Base-by-base conservation (phyloP, 352 stramenopile genomes). In the Phytophthora pini region DNA sequence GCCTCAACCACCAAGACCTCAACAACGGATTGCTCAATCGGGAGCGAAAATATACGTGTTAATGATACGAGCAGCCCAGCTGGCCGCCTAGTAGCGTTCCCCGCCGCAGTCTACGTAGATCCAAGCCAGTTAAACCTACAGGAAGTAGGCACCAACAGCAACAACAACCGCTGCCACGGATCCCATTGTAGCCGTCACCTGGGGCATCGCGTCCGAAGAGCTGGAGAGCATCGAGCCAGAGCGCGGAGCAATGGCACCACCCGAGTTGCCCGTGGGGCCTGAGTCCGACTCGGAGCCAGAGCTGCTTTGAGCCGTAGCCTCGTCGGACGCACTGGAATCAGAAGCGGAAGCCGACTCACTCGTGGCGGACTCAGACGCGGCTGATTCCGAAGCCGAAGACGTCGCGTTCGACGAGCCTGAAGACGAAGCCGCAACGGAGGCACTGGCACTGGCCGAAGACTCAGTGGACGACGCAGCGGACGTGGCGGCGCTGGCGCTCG, bases 181-280 rank as follows among this genome's bases (percentile, higher is more conserved):
- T 15, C 54, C 51, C 39, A 71, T 58, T 2, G 58, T 57, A 13
- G 48, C 22, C 22, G 56, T 57, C n/a, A 69, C 41, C 0, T 61
- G 51, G 0, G 56, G 46, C 41, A 73, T 64, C 6, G 64, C 55
- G 29, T 55, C 65, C 17, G 69, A 74, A 11, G 65, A 77, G 10
- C 58, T 61, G 44, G 64, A 58, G 7, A 70, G 63, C 38, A 56
- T 49, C 26, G 65, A 66, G 4, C 50, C 65, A 2, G 44, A 59
- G 27, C 69, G 69, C 2, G 69, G 54, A 22, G 69, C 43, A n/a
- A 77, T 77, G 40, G 69, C 69, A 13, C 69, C 69, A 6, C 69
- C 69, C 15, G 45, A 60, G 15, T 67, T 52, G 13, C 66, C 66
- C 1, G 60, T 70, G 5, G 57, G 49, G 13, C 57, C 63, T 20